Evolutionary conservation across 345 rosid genomes (phyloP).

Genomic region (Camelina sativa): DNA sequence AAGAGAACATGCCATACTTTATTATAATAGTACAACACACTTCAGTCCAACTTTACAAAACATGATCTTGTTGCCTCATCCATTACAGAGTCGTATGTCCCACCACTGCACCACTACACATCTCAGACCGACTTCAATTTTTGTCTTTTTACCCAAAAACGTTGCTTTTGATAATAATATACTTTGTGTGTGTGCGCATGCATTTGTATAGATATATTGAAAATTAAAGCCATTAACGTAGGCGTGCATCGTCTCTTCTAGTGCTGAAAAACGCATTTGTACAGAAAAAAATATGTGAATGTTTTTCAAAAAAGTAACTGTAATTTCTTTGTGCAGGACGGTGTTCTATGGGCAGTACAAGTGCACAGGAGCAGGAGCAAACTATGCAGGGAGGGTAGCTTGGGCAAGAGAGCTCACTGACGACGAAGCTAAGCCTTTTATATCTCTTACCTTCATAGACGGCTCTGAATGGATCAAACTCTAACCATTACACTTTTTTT

Average conservation of each 20-base stretch:
- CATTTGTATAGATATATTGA: slow-evolving; percentile 10
- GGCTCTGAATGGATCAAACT: slow-evolving; percentile 87
- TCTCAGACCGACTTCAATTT: slow-evolving; percentile 15
- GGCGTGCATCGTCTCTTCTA: slow-evolving; percentile 37
- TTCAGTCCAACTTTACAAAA: slow-evolving; percentile 23
- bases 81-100: slow-evolving; percentile 26
- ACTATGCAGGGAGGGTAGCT: slow-evolving; percentile 80
- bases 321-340: slow-evolving; percentile 93
- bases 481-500: slow-evolving; percentile 35
- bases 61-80: slow-evolving; percentile 32
- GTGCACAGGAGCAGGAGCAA: slow-evolving; percentile 88
- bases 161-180: slow-evolving; percentile 2
- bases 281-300: too few species aligned
- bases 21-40: slow-evolving; percentile 26
- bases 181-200: slow-evolving; percentile 21
- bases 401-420: slow-evolving; percentile 93
- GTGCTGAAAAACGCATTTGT: slow-evolving; percentile 26
- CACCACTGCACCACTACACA: slow-evolving; percentile 37
- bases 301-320: too few species aligned
- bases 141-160: slow-evolving; percentile 25
- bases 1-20: slow-evolving; percentile 6
- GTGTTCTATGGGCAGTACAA: slow-evolving; percentile 97
- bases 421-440: slow-evolving; percentile 88
- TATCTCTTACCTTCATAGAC: slow-evolving; percentile 77
- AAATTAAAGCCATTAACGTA: slow-evolving; percentile 11